Evolutionary conservation across 495 filamentous ascomycete species (phyloP), one percentile per base, ranked within the genome.

Genomic region (Aspergillus cristatus): DNA sequence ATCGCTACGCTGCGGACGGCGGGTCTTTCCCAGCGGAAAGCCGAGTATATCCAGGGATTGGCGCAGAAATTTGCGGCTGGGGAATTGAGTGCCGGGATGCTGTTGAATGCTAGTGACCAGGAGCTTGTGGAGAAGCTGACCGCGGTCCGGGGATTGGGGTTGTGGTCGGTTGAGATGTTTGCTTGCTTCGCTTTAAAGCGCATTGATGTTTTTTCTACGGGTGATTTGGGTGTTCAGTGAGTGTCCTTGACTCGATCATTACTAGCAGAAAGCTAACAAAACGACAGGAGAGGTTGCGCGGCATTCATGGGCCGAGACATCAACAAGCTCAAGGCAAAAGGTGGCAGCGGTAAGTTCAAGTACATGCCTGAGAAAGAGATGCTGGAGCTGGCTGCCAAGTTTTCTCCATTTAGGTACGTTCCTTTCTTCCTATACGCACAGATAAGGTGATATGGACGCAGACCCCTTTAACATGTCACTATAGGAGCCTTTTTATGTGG

Each of bases 151-250:
- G 91, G 91, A 3, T 58, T 98, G 35, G 91, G 91, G 2, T 69
- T 63, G 43, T 97, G 93, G 91, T 86, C 80, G 37, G 91, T 90
- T 14, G 89, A 95, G 68, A 97, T 96, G 90, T 98, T 98, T 64
- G 82, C 87, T 42, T 83, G 82, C 53, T 97, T 97, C 59, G 81
- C 74, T 8, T 62, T 97, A 31, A 95, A 94, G 71, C 71, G 93
- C 16, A 80, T 84, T 70, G 90, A 97, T 68, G 81, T 98, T 17
- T 94, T 98, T 51, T 86, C 82, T 5, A 79, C 82, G 12, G 93
- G 91, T 0, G 91, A 98, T 68, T 58, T 98, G 52, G 91, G 91
- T 12, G 86, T 98, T 35, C 89, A 96, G 78, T 80, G 58, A 62
- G 76, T 68, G n/a, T n/a, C n/a, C n/a, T n/a, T n/a, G n/a, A n/a